Evolutionary conservation across 139 green algal species (phyloP), one percentile per base, ranked within the genome.

Genomic region (Gonium pectorale): DNA sequence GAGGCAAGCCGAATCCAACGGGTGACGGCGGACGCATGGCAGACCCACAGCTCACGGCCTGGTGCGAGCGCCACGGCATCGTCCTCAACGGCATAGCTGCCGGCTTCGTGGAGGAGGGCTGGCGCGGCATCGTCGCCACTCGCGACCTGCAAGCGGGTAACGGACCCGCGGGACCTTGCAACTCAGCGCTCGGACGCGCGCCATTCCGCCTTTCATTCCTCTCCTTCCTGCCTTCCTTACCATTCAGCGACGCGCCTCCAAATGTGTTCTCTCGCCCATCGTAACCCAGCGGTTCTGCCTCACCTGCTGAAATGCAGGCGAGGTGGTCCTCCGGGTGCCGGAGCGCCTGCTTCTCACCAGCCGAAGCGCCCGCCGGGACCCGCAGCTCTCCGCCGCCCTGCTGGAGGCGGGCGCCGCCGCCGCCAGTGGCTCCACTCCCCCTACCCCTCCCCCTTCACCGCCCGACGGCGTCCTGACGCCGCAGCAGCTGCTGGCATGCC

Each of bases 401-500:
- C 79, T 67, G 33, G 26, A 2, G 52, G 19, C 2, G 31, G 35
- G 46, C 27, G 27, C 15, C 51, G 27, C 21, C 5, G 68, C 11
- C 29, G 7, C 68, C 29, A 13, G 31, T 59, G 9, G 37, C 26
- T 64, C 56, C 9, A 77, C 7, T 66, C 5, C 41, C 11, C 22
- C 31, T 56, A 79, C 5, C 38, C 24, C 26, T 24, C 67, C 11
- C 19, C 43, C 40, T 33, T 80, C 29, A 11, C 38, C 35, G 38
- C 26, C 15, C 24, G 69, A 43, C 64, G 38, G n/a, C n/a, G 21
- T 56, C n/a, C 68, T 67, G 5, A 80, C 44, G 31, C 66, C 68
- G 37, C 60, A 26, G 11, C 90, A 97, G 90, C 79, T 97, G 4
- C 88, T 97, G 8, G 72, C 73, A 0, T 79, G 91, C 2, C 94